Evolutionary conservation across 2,329 filamentous ascomycete genomes (phyloP), one percentile per base, ranked within the genome.

Genomic region (Mariannaea sp.): DNA sequence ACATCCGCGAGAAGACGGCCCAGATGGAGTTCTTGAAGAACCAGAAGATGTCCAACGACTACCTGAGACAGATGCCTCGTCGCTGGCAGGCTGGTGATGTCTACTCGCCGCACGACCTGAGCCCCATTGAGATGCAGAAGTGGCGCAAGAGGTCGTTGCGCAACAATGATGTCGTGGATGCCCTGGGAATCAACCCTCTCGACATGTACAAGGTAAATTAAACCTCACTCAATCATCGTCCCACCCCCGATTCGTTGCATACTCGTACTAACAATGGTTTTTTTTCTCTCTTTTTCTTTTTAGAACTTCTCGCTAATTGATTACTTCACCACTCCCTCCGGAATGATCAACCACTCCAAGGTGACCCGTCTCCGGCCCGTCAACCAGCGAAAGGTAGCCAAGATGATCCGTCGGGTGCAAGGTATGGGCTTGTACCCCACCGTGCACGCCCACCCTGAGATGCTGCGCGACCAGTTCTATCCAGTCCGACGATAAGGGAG

Each of bases 121-220:
- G 84, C 49, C 80, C 85, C 19, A 75, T 78, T 29, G 92, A 97
- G 81, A 87, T 89, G 84, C 75, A 75, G 68, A 96, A 96, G 78
- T 96, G 89, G 88, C 85, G 81, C 71, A 79, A 75, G 69, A 75
- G 74, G 60, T 72, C 76, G 50, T 81, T 81, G 56, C 83, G 83
- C 50, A 75, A 79, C 33, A 77, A 70, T 48, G 93, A 99, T 71
- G 83, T 89, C 6, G 85, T 97, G 60, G 92, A 97, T 71, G 76
- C 87, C 32, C 71, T 97, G 68, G 88, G 86, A 17, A 77, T 97
- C 55, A 88, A 91, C 62, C 93, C 94, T 12, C 65, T 94, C 54
- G 83, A 89, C 61, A 84, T 94, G 75, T 99, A 97, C 75, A 91
- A 92, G 81, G 92, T 95, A n/a, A n/a, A n/a, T n/a, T n/a, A n/a